phyloP scores from a whole-genome alignment of 495 filamentous ascomycete genomes.

The Bacidia rubella region DNA sequence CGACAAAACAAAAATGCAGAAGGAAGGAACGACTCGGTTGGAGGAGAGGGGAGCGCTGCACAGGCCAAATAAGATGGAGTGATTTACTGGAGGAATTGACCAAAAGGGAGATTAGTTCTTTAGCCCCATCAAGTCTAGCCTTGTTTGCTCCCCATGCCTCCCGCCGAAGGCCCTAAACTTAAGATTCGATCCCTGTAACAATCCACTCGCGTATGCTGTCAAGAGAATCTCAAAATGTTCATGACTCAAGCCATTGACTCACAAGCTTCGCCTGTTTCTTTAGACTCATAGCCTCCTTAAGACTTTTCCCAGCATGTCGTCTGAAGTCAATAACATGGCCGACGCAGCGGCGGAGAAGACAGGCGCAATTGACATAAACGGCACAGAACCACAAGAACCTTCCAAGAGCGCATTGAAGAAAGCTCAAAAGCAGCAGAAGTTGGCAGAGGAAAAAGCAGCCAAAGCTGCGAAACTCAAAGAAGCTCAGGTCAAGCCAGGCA shows the following conservation, averaged over 20 bases:
- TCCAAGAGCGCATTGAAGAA: conserved; percentile 65
- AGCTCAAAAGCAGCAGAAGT: conserved; percentile 51
- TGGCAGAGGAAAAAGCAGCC: conserved; percentile 52
- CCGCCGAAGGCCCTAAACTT: not conserved
- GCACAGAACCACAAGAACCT: conserved; percentile 24
- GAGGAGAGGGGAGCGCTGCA: not conserved
- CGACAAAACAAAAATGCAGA: conserved; percentile 4
- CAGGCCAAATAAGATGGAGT: not conserved
- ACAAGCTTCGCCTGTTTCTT: no score
- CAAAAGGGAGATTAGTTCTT: conserved; percentile 1
- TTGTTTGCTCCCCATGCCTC: not conserved
- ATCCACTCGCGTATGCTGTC: no score
- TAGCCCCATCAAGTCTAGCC: not conserved
- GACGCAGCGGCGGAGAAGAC: conserved; percentile 12
- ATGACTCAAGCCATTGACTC: no score
- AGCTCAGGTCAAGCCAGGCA: conserved; percentile 29
- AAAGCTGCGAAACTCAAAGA: conserved; percentile 40
- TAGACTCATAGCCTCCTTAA: no score
- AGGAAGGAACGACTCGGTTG: conserved; percentile 7
- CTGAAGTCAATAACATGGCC: conserved; percentile 6
- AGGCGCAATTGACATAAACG: conserved; percentile 10
- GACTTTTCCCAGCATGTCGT: conserved; percentile 3
- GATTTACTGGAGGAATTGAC: not conserved
- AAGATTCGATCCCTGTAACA: not conserved
- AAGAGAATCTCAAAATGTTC: no score